Conservation (phyloP, 1,139 yeast genomes). For the Wickerhamomyces sp. region DNA sequence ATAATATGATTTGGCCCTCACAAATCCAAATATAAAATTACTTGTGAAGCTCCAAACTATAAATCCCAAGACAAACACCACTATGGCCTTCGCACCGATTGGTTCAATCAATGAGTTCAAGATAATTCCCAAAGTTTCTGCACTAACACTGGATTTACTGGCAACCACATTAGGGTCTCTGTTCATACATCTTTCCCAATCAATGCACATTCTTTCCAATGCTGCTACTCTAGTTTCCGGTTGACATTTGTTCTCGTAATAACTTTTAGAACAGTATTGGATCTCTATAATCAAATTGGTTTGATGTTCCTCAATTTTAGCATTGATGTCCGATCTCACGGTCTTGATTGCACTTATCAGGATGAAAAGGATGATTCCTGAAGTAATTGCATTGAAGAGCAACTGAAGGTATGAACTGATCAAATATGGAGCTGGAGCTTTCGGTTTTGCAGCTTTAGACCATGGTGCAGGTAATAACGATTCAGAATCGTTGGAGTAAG, state of each 20-base stretch:
- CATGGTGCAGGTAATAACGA: slow-evolving; percentile 41
- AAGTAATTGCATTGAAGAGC: slow-evolving; percentile 40
- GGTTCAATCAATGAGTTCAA: slow-evolving; percentile 64
- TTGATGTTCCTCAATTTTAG: slow-evolving; percentile 35
- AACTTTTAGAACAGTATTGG: slow-evolving; percentile 42
- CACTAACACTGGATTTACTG: slow-evolving; percentile 49
- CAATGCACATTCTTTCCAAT: slow-evolving; percentile 47
- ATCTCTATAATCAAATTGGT: slow-evolving; percentile 19
- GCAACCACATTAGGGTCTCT: slow-evolving; percentile 40
- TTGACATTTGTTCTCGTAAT: slow-evolving; percentile 50
- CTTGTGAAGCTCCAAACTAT: slow-evolving; percentile 27
- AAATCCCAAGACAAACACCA: slow-evolving; percentile 28
- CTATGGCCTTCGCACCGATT: slow-evolving; percentile 51
- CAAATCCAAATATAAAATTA: slow-evolving; percentile 34
- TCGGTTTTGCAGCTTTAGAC: slow-evolving; percentile 26
- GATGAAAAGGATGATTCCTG: slow-evolving; percentile 39
- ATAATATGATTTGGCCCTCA: slow-evolving; percentile 32
- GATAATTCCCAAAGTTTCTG: slow-evolving; percentile 58
- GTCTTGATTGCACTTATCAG: slow-evolving; percentile 40
- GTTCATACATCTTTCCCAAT: slow-evolving; percentile 61
- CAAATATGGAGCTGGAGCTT: slow-evolving; percentile 40
- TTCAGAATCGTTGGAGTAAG: slow-evolving; percentile 1
- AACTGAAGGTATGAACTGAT: slow-evolving; percentile 58
- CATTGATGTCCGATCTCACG: slow-evolving; percentile 47
- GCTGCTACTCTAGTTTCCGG: slow-evolving; percentile 58